Conservation (phyloP, 2,329 filamentous ascomycete genomes). For the Alternaria dauci region DNA sequence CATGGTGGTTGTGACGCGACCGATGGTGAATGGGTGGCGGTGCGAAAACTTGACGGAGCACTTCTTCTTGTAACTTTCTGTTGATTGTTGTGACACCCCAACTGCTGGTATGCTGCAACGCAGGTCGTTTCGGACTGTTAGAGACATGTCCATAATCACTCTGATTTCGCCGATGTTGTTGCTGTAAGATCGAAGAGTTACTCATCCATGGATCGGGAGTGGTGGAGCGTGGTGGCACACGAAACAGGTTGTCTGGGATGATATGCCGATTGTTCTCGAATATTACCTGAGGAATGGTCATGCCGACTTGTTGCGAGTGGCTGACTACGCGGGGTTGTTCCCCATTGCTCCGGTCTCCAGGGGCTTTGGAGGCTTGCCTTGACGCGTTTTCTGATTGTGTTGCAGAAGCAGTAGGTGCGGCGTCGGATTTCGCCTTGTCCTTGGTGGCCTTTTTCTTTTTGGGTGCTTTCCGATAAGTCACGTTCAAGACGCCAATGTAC, state of each 20-base stretch:
- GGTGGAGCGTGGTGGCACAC: conserved; percentile 61
- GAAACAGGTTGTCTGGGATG: conserved; percentile 82
- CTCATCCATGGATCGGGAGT: conserved; percentile 49
- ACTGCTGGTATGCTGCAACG: conserved; percentile 61
- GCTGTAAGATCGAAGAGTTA: conserved; percentile 39
- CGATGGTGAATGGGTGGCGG: conserved; percentile 84
- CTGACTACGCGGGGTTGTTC: conserved; percentile 63
- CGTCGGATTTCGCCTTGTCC: conserved; percentile 40
- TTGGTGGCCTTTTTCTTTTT: conserved; percentile 64
- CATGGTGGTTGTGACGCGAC: conserved; percentile 72
- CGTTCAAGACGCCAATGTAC: conserved; percentile 96
- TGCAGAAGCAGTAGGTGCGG: conserved; percentile 18
- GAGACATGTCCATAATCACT: conserved; percentile 41
- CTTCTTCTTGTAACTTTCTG: conserved; percentile 84
- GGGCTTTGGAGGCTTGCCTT: conserved; percentile 26
- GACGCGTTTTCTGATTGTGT: conserved; percentile 28
- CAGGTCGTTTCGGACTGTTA: conserved; percentile 46
- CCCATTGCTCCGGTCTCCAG: conserved; percentile 21
- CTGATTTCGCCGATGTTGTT: conserved; percentile 48
- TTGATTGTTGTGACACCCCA: conserved; percentile 96
- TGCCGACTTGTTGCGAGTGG: conserved; percentile 75
- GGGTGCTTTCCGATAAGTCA: conserved; percentile 86
- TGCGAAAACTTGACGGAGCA: conserved; percentile 89
- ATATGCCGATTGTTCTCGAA: conserved; percentile 96
- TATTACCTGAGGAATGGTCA: conserved; percentile 85